These are phyloP conservation scores for Penicillium sp. DNA, from an alignment of 2,329 filamentous ascomycete species.

Conservation along the genomic window DNA sequence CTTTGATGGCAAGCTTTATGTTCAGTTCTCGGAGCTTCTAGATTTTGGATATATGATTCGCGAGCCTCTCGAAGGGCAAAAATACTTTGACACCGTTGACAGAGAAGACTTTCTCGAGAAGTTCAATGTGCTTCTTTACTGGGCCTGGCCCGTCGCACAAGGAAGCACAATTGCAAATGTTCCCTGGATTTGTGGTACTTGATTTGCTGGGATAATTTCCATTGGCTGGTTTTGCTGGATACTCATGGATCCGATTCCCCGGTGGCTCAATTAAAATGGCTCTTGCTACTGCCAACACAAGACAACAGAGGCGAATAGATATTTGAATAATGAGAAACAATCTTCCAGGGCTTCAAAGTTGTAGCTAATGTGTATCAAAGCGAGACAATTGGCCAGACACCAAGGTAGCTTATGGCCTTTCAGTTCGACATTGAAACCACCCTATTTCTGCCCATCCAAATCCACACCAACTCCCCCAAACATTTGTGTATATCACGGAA, in stretches of 20 bases:
- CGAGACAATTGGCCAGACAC: too few species aligned
- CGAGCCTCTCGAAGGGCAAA: constrained; percentile 1
- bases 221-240: background rate
- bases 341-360: too few species aligned
- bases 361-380: too few species aligned
- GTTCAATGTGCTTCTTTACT: constrained; percentile 1
- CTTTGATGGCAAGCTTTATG: constrained; percentile 7
- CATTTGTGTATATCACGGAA: too few species aligned
- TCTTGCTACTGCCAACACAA: too few species aligned
- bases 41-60: constrained; percentile 5
- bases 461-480: too few species aligned
- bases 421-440: too few species aligned
- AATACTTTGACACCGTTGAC: constrained; percentile 5
- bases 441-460: too few species aligned
- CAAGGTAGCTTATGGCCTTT: too few species aligned
- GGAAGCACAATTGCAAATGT: background rate
- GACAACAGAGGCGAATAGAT: too few species aligned
- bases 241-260: background rate
- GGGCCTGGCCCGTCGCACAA: background rate
- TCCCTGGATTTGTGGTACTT: background rate
- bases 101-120: background rate
- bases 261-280: too few species aligned
- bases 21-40: constrained; percentile 6
- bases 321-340: too few species aligned
- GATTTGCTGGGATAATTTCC: background rate